These are phyloP conservation scores for Termitomyces sp. DNA, from an alignment of 768 basidiomycete genomes.

Conservation along the genomic window DNA sequence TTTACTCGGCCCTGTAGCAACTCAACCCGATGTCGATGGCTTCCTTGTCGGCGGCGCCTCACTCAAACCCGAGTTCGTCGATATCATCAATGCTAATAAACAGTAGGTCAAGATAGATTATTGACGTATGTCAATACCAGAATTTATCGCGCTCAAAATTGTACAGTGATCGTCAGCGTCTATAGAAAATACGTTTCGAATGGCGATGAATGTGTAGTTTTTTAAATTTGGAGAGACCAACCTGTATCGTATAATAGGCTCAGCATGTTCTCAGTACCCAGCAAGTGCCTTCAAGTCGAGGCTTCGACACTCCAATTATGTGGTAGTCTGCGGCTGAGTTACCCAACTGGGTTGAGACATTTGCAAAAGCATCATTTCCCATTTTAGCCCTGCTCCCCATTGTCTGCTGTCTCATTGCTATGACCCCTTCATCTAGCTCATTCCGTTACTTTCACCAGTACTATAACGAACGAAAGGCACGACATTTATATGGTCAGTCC, in stretches of 20 bases:
- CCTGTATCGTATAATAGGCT: too few relatives aligned
- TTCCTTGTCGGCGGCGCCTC: slow-evolving; percentile 99
- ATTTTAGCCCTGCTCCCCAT: background rate
- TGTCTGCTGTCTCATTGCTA: background rate
- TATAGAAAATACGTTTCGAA: background rate
- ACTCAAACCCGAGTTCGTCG: slow-evolving; percentile 93
- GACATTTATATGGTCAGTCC: slow-evolving; percentile 10
- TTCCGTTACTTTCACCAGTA: background rate
- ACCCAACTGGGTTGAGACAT: too few relatives aligned
- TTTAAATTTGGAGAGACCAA: background rate
- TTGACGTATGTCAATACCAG: background rate
- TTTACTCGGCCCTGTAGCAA: slow-evolving; percentile 40
- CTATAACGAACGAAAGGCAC: background rate
- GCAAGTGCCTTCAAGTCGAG: too few relatives aligned
- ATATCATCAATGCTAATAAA: slow-evolving; percentile 75
- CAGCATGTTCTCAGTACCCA: too few relatives aligned
- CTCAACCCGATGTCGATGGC: slow-evolving; percentile 85
- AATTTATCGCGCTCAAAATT: background rate
- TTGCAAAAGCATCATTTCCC: too few relatives aligned
- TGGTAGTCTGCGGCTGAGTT: too few relatives aligned
- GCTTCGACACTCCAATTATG: too few relatives aligned
- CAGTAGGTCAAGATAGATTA: slow-evolving; percentile 1
- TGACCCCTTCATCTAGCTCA: background rate
- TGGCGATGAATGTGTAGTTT: background rate
- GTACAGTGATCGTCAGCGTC: background rate